These are phyloP conservation scores for Coniochaeta prunicola DNA, from an alignment of 2,329 filamentous ascomycete species.

Conservation along the genomic window DNA sequence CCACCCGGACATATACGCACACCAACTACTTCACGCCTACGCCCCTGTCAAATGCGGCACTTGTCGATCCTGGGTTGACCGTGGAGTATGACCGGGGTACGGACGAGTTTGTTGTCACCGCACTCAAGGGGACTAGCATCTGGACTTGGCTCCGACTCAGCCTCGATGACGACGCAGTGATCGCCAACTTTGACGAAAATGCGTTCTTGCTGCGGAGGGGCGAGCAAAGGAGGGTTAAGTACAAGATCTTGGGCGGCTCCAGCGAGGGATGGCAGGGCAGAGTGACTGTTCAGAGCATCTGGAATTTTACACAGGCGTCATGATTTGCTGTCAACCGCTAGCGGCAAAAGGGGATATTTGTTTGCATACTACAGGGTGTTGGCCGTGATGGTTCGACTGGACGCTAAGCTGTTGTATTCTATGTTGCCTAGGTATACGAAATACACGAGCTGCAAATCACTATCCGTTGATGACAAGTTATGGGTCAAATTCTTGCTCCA, in stretches of 20 bases:
- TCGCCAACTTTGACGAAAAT: constrained; percentile 46
- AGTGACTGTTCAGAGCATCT: constrained; percentile 45
- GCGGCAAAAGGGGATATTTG: neutral
- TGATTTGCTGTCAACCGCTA: neutral
- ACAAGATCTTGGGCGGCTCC: constrained; percentile 36
- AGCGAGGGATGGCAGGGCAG: constrained; percentile 31
- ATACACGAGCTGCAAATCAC: too few species aligned
- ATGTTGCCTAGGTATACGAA: too few species aligned
- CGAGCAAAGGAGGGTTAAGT: constrained; percentile 34
- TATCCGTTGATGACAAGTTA: too few species aligned
- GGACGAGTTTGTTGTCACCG: constrained; percentile 36
- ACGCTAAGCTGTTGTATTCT: too few species aligned
- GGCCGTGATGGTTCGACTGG: too few species aligned
- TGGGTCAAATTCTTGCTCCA: too few species aligned
- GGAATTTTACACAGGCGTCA: constrained; percentile 25
- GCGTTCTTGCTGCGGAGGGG: constrained; percentile 41
- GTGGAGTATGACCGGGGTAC: constrained; percentile 12
- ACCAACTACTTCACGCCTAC: constrained; percentile 41
- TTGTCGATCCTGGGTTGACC: constrained; percentile 40
- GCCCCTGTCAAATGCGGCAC: constrained; percentile 33
- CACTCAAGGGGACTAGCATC: constrained; percentile 38
- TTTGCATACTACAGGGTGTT: neutral
- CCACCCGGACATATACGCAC: constrained; percentile 34
- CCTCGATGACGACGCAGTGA: constrained; percentile 32
- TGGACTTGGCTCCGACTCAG: constrained; percentile 46